A percentile compares a stretch with the other conserved stretches of the same genome.
Evolutionary conservation across 371 early-diverging fungal species (phyloP).

Genomic region (Nematocida sp.): DNA sequence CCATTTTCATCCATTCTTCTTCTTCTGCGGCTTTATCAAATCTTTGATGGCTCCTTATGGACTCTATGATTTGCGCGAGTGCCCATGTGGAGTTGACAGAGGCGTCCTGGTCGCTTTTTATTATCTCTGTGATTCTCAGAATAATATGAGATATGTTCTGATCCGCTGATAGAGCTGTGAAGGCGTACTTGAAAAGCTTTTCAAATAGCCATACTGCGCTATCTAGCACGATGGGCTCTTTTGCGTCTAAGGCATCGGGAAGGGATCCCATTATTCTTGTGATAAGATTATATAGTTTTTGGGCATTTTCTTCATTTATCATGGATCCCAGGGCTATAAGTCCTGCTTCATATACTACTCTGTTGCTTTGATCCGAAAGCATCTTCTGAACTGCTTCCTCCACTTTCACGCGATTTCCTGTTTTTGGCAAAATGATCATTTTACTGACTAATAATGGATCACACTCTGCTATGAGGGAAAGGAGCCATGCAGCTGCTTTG

Average conservation of each 20-base stretch:
- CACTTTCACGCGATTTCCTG: not conserved
- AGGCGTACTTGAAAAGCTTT: slow-evolving; percentile 60
- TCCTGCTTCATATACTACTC: slow-evolving; percentile 55
- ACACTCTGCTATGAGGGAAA: slow-evolving; percentile 42
- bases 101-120: slow-evolving; percentile 11
- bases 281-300: slow-evolving; percentile 3
- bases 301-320: slow-evolving; percentile 17
- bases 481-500: slow-evolving; percentile 62
- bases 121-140: slow-evolving; percentile 22
- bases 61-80: slow-evolving; percentile 14
- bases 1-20: not conserved
- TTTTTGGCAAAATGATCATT: slow-evolving; percentile 21
- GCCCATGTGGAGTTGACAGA: slow-evolving; percentile 59
- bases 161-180: slow-evolving; percentile 28
- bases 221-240: slow-evolving; percentile 30
- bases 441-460: slow-evolving; percentile 23
- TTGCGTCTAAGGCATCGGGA: slow-evolving; percentile 19
- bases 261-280: slow-evolving; percentile 18
- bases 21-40: not conserved
- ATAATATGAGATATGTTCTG: slow-evolving; percentile 33
- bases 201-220: slow-evolving; percentile 57
- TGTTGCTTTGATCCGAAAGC: slow-evolving; percentile 15
- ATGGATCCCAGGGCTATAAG: slow-evolving; percentile 62
- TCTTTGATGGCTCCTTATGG: slow-evolving; percentile 9
- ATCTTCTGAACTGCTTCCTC: slow-evolving; percentile 31